phyloP scores from a whole-genome alignment of 1,284 basidiomycete species.

The Puccinia polysora region DNA sequence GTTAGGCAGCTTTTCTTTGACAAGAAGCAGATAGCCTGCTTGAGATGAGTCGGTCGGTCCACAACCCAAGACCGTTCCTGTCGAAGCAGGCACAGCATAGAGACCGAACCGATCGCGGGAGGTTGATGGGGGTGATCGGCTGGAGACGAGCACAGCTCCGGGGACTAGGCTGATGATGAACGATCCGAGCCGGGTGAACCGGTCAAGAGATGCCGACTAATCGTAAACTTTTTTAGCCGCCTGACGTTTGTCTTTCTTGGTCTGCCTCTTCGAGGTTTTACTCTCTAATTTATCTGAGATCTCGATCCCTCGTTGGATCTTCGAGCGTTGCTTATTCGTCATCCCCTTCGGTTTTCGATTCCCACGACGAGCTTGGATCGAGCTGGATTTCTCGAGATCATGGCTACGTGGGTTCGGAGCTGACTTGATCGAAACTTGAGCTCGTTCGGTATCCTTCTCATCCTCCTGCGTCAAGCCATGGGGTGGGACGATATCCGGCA shows the following conservation, averaged over 20 bases:
- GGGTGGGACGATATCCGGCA: slow-evolving; percentile 11
- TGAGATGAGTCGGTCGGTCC: too few species aligned
- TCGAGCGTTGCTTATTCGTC: slow-evolving; percentile 4
- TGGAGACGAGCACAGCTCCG: too few species aligned
- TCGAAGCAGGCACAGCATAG: too few species aligned
- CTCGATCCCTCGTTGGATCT: slow-evolving; percentile 13
- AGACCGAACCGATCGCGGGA: too few species aligned
- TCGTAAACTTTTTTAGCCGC: slow-evolving; percentile 11
- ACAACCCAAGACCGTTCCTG: too few species aligned
- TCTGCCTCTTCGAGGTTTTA: neutral
- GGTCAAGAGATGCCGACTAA: neutral
- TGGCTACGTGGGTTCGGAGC: neutral
- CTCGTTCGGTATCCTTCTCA: neutral
- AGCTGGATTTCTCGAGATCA: neutral
- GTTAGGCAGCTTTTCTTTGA: too few species aligned
- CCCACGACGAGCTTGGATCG: too few species aligned
- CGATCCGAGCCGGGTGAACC: too few species aligned
- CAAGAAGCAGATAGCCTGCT: too few species aligned
- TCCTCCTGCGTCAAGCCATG: neutral
- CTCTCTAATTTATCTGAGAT: slow-evolving; percentile 5
- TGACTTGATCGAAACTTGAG: neutral
- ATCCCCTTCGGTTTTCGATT: neutral
- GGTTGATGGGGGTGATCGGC: too few species aligned
- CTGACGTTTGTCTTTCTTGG: neutral
- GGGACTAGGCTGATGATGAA: too few species aligned